Percentiles rank a stretch among this genome's conserved stretches.
Evolutionary conservation across 1,284 basidiomycete genomes (phyloP).

Genomic region (Marasmius sp.): DNA sequence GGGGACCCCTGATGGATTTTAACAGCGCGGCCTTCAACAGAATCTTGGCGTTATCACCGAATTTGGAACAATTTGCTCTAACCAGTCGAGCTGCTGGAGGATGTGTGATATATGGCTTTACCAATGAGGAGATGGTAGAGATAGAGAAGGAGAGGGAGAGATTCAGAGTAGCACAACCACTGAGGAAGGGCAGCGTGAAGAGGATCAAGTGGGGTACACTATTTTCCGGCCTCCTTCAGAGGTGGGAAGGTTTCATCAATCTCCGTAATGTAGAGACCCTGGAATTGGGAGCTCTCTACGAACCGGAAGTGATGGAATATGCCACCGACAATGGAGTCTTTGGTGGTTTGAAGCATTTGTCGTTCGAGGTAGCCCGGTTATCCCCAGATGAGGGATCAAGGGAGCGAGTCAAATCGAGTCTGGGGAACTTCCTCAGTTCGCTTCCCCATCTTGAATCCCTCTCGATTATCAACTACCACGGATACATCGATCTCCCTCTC

Average conservation of each 20-base stretch:
- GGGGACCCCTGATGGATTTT: background rate
- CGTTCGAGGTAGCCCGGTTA: background rate
- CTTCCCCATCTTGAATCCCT: background rate
- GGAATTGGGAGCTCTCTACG: background rate
- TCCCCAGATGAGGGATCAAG: too few relatives aligned
- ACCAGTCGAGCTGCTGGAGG: background rate
- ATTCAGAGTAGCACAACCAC: background rate
- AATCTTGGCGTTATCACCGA: background rate
- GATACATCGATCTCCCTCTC: background rate
- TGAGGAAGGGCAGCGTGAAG: background rate
- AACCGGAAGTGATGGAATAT: background rate
- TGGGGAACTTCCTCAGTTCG: background rate
- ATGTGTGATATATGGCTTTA: background rate
- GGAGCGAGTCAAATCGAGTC: too few relatives aligned
- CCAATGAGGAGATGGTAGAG: background rate
- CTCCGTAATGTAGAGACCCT: background rate
- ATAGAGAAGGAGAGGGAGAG: too few relatives aligned
- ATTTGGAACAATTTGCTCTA: background rate
- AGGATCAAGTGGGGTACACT: background rate
- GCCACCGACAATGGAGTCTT: background rate
- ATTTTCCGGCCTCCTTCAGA: background rate
- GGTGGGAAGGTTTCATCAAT: background rate
- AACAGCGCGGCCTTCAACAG: background rate
- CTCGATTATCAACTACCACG: background rate
- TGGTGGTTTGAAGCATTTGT: background rate